Base-by-base conservation (phyloP, 116 monocot genomes). In the Iris pallida region DNA sequence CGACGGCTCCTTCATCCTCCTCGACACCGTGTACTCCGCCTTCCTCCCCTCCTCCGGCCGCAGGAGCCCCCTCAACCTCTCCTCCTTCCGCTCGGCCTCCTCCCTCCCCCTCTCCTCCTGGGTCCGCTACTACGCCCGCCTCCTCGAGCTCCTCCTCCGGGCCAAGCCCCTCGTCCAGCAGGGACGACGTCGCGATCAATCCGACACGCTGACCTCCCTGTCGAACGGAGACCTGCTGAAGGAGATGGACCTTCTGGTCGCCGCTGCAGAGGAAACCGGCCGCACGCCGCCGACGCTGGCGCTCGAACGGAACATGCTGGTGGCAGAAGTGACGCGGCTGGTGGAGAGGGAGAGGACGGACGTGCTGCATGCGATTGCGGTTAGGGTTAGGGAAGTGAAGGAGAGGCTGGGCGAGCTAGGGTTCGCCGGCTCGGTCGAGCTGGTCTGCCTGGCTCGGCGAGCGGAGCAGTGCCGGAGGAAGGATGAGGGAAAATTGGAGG, bases 41-140 rank as follows among this genome's bases (percentile, higher is more conserved):
- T 65, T 74, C 40, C n/a, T 19, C 6, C 57, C 74, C 20, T 45
- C 55, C 41, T 73, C 64, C 30, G 65, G 74, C 47, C 65, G 45
- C 6, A 56, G 74, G 43, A 58, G 66, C 66, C 66, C 66, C 49
- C 74, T 74, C 66, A 65, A 65, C 58, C 65, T 74, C 42, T 74
- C 66, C 30, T 74, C 74, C 53, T 74, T 66, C 49, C 20, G 42
- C 1, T 20, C 30, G 30, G 49, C 65, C 10, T 4, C 10, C 48
- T 65, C 74, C 9, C 47, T 65, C 45, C 20, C 66, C 4, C 66
- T 74, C 13, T 74, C 74, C 8, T 65, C 59, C 12, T 74, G 47
- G 8, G 74, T 74, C 17, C 74, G 74, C 5, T 74, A 66, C 65
- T 74, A 74, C 48, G 65, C 74, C 11, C 58, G 74, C 48, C 55